A percentile compares a stretch with the other conserved stretches of the same genome.
These are phyloP conservation scores for Trichaptum fuscoviolaceum DNA, from an alignment of 768 basidiomycete species.

Conservation along the genomic window DNA sequence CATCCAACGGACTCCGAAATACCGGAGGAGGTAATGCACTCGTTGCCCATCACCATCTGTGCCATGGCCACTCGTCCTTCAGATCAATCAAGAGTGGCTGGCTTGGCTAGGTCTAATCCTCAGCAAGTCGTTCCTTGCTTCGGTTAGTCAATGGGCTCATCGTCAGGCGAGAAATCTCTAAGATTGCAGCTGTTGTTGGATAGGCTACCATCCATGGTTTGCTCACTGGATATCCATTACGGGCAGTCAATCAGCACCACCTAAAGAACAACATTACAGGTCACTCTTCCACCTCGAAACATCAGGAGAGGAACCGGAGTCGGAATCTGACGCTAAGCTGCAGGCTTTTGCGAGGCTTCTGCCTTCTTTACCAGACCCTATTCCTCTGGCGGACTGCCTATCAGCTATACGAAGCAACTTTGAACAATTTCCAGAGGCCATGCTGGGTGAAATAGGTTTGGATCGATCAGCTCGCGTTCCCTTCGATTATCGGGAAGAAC, in stretches of 20 bases:
- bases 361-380: slow-evolving; percentile 65
- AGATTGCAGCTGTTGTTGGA: neutral
- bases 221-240: slow-evolving; percentile 64
- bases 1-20: slow-evolving; percentile 82
- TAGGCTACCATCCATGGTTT: slow-evolving; percentile 96
- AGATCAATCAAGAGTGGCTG: slow-evolving; percentile 70
- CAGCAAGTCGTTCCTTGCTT: slow-evolving; percentile 81
- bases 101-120: slow-evolving; percentile 56
- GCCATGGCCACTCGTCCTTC: slow-evolving; percentile 69
- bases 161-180: too few relatives aligned
- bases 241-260: slow-evolving; percentile 26
- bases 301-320: slow-evolving; percentile 12
- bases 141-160: slow-evolving; percentile 44
- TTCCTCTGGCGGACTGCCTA: slow-evolving; percentile 53
- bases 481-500: slow-evolving; percentile 38
- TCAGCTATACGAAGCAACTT: slow-evolving; percentile 57
- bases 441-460: slow-evolving; percentile 92
- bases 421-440: slow-evolving; percentile 54
- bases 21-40: slow-evolving; percentile 41
- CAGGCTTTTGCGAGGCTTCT: slow-evolving; percentile 54
- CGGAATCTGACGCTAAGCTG: slow-evolving; percentile 19
- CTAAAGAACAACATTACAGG: slow-evolving; percentile 74
- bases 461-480: slow-evolving; percentile 80
- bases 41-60: slow-evolving; percentile 62
- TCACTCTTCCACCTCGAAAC: slow-evolving; percentile 50